A percentile compares a stretch with the other conserved stretches of the same genome.
phyloP scores from a whole-genome alignment of 192 early-diverging fungal species.

The Linnemannia zychae region DNA sequence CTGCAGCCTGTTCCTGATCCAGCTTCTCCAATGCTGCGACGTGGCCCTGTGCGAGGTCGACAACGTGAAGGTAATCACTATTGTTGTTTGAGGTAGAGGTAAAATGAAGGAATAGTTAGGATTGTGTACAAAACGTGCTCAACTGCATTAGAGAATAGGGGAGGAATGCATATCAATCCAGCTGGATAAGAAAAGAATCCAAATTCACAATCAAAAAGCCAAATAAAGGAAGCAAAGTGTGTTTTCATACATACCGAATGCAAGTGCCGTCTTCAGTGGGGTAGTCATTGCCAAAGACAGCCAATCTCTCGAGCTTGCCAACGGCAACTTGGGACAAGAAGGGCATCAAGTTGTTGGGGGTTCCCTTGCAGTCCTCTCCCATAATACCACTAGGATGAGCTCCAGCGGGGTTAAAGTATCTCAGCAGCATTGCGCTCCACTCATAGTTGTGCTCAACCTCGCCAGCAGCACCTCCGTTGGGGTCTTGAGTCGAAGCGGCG shows the following conservation, averaged over 20 bases:
- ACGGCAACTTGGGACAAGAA: slow-evolving; percentile 88
- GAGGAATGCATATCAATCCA: not conserved
- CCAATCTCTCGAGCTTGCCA: slow-evolving; percentile 85
- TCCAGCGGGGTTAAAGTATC: slow-evolving; percentile 96
- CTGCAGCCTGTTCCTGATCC: slow-evolving; percentile 59
- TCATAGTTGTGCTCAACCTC: slow-evolving; percentile 55
- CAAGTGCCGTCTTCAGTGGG: slow-evolving; percentile 91
- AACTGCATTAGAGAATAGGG: not conserved
- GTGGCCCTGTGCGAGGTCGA: slow-evolving; percentile 92
- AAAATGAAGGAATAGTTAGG: slow-evolving; percentile 4
- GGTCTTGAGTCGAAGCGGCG: not conserved
- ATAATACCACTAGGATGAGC: slow-evolving; percentile 92
- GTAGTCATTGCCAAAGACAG: slow-evolving; percentile 95
- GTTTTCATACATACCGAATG: slow-evolving; percentile 44
- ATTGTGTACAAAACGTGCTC: not conserved
- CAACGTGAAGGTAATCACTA: slow-evolving; percentile 97
- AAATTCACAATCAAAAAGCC: too few relatives aligned
- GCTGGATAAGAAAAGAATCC: too few relatives aligned
- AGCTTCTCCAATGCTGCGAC: slow-evolving; percentile 87
- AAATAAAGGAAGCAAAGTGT: too few relatives aligned
- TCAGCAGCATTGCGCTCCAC: slow-evolving; percentile 75
- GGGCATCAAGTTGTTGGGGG: slow-evolving; percentile 94
- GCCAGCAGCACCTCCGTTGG: not conserved
- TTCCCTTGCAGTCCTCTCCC: slow-evolving; percentile 91
- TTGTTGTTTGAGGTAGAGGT: not conserved